A percentile compares a stretch with the other conserved stretches of the same genome.
Evolutionary conservation across 73 alveolate genomes (phyloP).

Genomic region (Symbiodinium natans): DNA sequence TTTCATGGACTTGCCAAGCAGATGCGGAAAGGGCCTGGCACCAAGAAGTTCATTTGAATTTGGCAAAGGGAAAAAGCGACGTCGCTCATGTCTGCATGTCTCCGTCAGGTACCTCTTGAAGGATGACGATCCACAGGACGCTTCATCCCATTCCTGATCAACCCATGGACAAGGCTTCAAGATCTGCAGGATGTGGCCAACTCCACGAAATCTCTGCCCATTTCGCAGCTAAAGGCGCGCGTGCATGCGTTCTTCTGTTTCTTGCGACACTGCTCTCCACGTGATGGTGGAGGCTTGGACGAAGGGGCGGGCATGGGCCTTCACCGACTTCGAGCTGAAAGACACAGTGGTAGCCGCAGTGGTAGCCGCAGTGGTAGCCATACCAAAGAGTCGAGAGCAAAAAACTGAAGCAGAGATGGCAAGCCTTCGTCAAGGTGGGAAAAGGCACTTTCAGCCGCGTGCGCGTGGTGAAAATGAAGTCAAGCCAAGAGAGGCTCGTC

Average conservation of each 20-base stretch:
- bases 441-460: constrained; percentile 98
- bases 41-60: background rate
- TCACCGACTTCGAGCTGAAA: constrained; percentile 63
- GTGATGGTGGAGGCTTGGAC: constrained; percentile 2
- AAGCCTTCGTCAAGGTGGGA: constrained; percentile 92
- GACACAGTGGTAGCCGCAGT: constrained; percentile 25
- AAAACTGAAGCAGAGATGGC: background rate
- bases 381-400: background rate
- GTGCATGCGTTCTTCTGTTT: background rate
- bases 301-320: constrained; percentile 21
- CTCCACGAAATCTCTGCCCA: constrained; percentile 10
- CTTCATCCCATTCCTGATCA: background rate
- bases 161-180: too few species aligned
- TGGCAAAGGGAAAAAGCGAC: background rate
- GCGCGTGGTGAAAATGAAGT: constrained; percentile 96
- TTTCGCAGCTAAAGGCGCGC: constrained; percentile 46
- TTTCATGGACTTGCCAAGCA: background rate
- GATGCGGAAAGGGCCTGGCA: background rate
- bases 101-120: constrained; percentile 20
- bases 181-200: background rate
- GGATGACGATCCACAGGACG: constrained; percentile 52
- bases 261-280: background rate
- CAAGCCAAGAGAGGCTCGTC: constrained; percentile 43
- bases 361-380: background rate
- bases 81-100: background rate